Conservation (phyloP, 2,329 filamentous ascomycete genomes). For the Eurotiales sp. region DNA sequence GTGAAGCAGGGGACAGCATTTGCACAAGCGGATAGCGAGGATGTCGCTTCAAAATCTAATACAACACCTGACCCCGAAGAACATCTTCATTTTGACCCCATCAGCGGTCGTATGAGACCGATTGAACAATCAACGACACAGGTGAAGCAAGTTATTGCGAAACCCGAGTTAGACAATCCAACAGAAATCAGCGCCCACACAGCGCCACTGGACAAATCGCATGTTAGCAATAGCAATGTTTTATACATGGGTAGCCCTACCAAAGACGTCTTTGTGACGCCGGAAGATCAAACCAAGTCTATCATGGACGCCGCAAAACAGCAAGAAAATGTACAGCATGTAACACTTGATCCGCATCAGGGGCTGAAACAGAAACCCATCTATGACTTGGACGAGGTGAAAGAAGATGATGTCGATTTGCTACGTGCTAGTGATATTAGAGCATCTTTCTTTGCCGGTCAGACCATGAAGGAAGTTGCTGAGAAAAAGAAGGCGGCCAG, state of each 20-base stretch:
- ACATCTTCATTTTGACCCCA: slow-evolving; percentile 10
- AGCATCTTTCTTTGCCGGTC: slow-evolving; percentile 24
- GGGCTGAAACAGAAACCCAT: slow-evolving; percentile 1
- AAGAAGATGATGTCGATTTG: slow-evolving; percentile 30
- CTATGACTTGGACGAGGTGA: slow-evolving; percentile 15
- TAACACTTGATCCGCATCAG: background rate
- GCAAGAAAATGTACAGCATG: background rate
- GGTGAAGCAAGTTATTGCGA: background rate
- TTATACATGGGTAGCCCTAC: slow-evolving; percentile 1
- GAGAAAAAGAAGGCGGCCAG: slow-evolving; percentile 17
- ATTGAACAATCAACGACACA: background rate
- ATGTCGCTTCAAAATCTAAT: background rate
- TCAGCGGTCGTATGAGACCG: slow-evolving; percentile 13
- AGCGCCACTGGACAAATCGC: background rate
- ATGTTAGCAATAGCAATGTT: background rate
- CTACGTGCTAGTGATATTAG: slow-evolving; percentile 35
- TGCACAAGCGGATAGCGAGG: background rate
- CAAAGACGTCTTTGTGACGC: background rate
- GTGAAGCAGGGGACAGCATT: background rate
- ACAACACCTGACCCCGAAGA: background rate
- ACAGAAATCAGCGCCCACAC: too few species aligned
- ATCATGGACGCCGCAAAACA: background rate
- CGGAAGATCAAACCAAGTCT: background rate
- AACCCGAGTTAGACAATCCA: too few species aligned
- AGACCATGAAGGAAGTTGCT: slow-evolving; percentile 20